These are phyloP conservation scores for Neocucurbitaria cava DNA, from an alignment of 2,329 filamentous ascomycete genomes.

Conservation along the genomic window DNA sequence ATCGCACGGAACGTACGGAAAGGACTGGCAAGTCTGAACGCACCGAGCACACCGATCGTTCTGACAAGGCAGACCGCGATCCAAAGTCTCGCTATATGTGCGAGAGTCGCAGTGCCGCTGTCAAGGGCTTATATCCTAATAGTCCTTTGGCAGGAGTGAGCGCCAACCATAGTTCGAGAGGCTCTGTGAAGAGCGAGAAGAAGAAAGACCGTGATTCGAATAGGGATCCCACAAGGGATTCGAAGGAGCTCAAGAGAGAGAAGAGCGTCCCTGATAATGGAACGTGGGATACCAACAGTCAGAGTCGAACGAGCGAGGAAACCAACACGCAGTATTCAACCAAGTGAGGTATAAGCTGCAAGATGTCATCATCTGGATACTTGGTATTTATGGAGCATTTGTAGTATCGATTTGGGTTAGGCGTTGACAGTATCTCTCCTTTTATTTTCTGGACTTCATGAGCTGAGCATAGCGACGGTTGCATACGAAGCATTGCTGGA, in stretches of 20 bases:
- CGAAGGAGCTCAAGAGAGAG: conserved; percentile 10
- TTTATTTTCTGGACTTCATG: background rate
- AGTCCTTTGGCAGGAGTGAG: conserved; percentile 31
- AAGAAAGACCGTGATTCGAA: conserved; percentile 18
- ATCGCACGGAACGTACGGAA: conserved; percentile 26
- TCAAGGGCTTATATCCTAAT: conserved; percentile 49
- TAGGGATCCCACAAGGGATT: conserved; percentile 23
- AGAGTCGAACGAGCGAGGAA: conserved; percentile 23
- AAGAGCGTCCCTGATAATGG: conserved; percentile 28
- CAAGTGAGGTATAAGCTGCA: background rate
- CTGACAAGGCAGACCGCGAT: conserved; percentile 27
- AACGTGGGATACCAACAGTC: conserved; percentile 37
- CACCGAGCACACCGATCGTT: conserved; percentile 5
- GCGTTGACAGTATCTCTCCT: background rate
- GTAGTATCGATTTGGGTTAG: background rate
- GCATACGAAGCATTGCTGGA: background rate
- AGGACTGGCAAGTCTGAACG: conserved; percentile 25
- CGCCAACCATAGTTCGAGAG: conserved; percentile 21
- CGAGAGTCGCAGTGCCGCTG: conserved; percentile 46
- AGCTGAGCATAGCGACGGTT: conserved; percentile 1
- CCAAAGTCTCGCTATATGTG: conserved; percentile 40
- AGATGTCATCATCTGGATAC: too few species aligned
- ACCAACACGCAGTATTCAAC: conserved; percentile 25
- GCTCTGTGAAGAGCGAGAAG: conserved; percentile 25
- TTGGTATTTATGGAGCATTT: background rate